Evolutionary conservation across 345 rosid species (phyloP), one percentile per base, ranked within the genome.

Genomic region (Eucalyptus cladocalyx): DNA sequence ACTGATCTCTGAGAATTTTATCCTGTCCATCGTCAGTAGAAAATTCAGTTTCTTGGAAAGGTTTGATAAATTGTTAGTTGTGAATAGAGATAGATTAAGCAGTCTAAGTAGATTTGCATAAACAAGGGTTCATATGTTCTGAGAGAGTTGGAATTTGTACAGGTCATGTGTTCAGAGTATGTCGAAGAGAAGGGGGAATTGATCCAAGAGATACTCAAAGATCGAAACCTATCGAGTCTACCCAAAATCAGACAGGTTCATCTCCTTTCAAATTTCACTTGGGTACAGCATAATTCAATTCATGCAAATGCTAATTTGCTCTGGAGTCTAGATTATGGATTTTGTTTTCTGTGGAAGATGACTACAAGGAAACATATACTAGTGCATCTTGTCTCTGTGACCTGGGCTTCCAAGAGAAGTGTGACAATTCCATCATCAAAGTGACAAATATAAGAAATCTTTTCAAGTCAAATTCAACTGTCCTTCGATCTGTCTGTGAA

Each of bases 131-230:
- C 0, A 19, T 60, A 45, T n/a, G 42, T n/a, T 67, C 28, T 87
- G 26, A 62, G 40, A 37, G 37, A 28, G 45, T 43, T 43, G 50
- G 12, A 26, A 43, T 87, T 16, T 87, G 54, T 53, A 58, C 85
- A 93, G 94, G 90, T 91, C 17, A 93, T 91, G 94, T 92, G 93
- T 37, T 92, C 88, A 4, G 93, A 91, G 42, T 43, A 89, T 87
- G 89, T 89, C 1, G 49, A 65, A 51, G 93, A 92, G 91, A 92
- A 90, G 90, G 90, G 90, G 87, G 91, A 92, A 51, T 40, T 93
- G 48, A 93, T 93, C 34, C 89, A 69, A 14, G 58, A 92, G 24
- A 85, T 92, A 34, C 93, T 91, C 49, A 87, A 58, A 45, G 91
- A 76, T 50, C 91, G 94, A 53, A 89, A 88, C 23, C 87, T n/a